Evolutionary conservation across 2,329 filamentous ascomycete genomes (phyloP).

Genomic region (Tolypocladium ovalisporum): DNA sequence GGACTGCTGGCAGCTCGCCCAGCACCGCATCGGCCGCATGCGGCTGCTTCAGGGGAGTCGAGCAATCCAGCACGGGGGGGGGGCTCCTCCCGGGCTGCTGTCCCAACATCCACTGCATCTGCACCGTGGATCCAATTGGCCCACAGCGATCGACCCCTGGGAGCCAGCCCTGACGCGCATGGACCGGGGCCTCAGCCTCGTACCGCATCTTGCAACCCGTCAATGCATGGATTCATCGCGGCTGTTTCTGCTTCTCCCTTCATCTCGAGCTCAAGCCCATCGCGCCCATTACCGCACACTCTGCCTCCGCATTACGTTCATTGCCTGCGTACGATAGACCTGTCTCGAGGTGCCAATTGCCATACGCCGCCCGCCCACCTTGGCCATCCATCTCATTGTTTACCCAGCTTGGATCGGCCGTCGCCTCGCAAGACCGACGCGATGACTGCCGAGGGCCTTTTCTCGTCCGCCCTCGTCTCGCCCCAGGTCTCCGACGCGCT

Average conservation of each 20-base stretch:
- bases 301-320: background rate
- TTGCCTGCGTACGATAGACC: background rate
- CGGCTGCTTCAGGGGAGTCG: background rate
- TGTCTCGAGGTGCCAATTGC: background rate
- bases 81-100: too few relatives aligned
- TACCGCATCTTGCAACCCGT: background rate
- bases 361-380: background rate
- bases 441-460: constrained; percentile 48
- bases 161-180: background rate
- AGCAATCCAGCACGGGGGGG: background rate
- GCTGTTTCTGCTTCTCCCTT: background rate
- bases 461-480: constrained; percentile 67
- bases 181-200: background rate
- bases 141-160: background rate
- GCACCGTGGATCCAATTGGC: background rate
- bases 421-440: constrained; percentile 4
- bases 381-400: constrained; percentile 1
- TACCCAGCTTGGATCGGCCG: background rate
- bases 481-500: constrained; percentile 60
- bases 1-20: background rate
- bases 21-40: background rate
- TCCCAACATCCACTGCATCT: too few relatives aligned
- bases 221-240: background rate
- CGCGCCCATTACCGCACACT: background rate
- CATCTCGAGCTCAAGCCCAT: background rate